Evolutionary conservation across 1,139 yeast genomes (phyloP), one percentile per base, ranked within the genome.

Genomic region (Suhomyces panamericanus): DNA sequence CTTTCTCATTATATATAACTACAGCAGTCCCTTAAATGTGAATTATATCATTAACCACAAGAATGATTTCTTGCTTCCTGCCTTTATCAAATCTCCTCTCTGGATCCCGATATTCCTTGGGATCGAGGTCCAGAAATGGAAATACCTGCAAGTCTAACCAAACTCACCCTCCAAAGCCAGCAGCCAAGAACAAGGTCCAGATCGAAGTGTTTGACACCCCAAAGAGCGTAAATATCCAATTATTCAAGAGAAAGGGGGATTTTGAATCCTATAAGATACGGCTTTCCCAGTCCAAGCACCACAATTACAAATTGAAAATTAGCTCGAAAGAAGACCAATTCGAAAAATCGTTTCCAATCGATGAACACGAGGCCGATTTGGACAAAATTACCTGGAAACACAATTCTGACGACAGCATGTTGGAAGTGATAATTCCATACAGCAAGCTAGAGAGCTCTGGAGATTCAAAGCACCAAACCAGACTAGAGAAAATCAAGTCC

Each of bases 381-480:
- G 46, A 58, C 3, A 53, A 60, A 12, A 70, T 72, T 34, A 63
- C 67, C 49, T 70, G 74, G 70, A 66, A 67, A 48, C 59, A 63
- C 54, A 59, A 56, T 43, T 54, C 55, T 44, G 50, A 57, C 17
- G 62, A 63, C 24, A 66, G 66, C 39, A 59, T 64, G 11, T 65
- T 73, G 55, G 66, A 69, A n/a, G 63, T 72, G 49, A 66, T 59
- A 35, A 62, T 73, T 22, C 77, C 77, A 15, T 70, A 69, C 55
- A 35, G 34, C 14, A 4, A 32, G 14, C 12, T 17, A 24, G 29
- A 17, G 24, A 12, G 15, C 15, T 27, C 24, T 13, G 41, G 43
- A 37, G 22, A 38, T 26, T 35, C 41, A 22, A 41, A 29, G 28
- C 47, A 37, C 17, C 40, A 30, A 24, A 42, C 37, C 26, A 46